phyloP scores from a whole-genome alignment of 2,329 filamentous ascomycete genomes.

The Hirsutella rhossiliensis region DNA sequence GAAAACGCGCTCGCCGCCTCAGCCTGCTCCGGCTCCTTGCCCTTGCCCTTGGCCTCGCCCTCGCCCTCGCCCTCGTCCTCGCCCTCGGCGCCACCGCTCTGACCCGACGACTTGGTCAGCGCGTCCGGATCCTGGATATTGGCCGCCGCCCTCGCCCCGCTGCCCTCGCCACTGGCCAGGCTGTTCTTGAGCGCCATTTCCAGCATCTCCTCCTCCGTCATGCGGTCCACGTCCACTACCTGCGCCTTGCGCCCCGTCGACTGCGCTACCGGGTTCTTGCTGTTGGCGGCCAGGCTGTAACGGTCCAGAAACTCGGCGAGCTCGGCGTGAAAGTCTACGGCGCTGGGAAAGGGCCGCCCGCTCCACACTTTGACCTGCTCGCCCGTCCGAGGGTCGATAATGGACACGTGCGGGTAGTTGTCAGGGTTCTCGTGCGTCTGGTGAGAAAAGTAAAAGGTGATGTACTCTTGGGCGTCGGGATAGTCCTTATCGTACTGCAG shows the following conservation, averaged over 20 bases:
- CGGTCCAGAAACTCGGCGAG: slow-evolving; percentile 94
- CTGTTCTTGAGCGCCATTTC: slow-evolving; percentile 89
- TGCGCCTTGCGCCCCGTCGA: slow-evolving; percentile 48
- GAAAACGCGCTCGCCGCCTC: slow-evolving; percentile 40
- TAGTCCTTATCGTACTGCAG: slow-evolving; percentile 88
- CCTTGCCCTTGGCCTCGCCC: slow-evolving; percentile 48
- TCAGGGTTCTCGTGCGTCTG: slow-evolving; percentile 66
- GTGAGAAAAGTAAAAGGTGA: slow-evolving; percentile 76
- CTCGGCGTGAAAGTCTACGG: slow-evolving; percentile 78
- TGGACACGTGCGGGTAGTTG: slow-evolving; percentile 90
- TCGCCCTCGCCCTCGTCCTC: slow-evolving; percentile 22
- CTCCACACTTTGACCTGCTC: slow-evolving; percentile 97
- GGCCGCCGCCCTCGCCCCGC: slow-evolving; percentile 24
- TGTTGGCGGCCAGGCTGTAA: slow-evolving; percentile 78
- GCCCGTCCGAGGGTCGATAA: slow-evolving; percentile 88
- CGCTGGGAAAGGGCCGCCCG: slow-evolving; percentile 63
- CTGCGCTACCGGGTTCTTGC: slow-evolving; percentile 85
- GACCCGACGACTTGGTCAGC: slow-evolving; percentile 55
- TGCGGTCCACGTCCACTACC: slow-evolving; percentile 64
- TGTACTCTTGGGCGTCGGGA: slow-evolving; percentile 63
- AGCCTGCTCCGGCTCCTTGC: slow-evolving; percentile 31
- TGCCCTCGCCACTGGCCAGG: slow-evolving; percentile 35
- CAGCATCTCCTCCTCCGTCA: slow-evolving; percentile 97
- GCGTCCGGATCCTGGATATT: slow-evolving; percentile 75
- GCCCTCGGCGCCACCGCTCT: not conserved